Conservation (phyloP, 345 rosid genomes). For the Punica granatum region DNA sequence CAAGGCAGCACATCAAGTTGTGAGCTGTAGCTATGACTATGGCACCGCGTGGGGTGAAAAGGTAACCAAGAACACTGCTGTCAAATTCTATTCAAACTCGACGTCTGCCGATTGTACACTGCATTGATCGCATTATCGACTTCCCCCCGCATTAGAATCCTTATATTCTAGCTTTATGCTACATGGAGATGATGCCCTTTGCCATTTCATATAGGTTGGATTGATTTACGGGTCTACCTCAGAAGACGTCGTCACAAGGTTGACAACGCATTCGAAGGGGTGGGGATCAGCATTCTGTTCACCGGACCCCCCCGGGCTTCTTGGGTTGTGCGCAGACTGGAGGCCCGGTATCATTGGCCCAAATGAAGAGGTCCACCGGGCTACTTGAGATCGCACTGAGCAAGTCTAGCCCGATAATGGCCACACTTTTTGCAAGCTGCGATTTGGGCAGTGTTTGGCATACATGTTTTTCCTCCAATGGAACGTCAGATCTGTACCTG, state of each 20-base stretch:
- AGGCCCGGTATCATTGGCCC: slow-evolving; percentile 34
- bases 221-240: slow-evolving; percentile 55
- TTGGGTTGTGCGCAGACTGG: slow-evolving; percentile 41
- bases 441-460: slow-evolving; percentile 36
- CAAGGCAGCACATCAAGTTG: slow-evolving; percentile 36
- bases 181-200: too few relatives aligned
- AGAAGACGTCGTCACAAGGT: slow-evolving; percentile 44
- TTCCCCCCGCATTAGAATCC: too few relatives aligned
- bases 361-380: slow-evolving; percentile 52
- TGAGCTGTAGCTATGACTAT: slow-evolving; percentile 35
- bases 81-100: too few relatives aligned
- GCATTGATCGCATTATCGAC: neutral
- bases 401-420: slow-evolving; percentile 30
- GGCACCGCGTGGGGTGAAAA: slow-evolving; percentile 49
- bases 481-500: slow-evolving; percentile 45
- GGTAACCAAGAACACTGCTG: slow-evolving; percentile 16
- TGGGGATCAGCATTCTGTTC: slow-evolving; percentile 27
- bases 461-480: slow-evolving; percentile 24
- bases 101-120: neutral
- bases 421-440: slow-evolving; percentile 21
- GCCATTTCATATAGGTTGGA: slow-evolving; percentile 34
- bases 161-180: too few relatives aligned
- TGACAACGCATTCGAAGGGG: slow-evolving; percentile 18
- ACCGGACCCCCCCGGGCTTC: slow-evolving; percentile 47
- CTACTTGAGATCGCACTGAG: slow-evolving; percentile 40